phyloP scores from a whole-genome alignment of 2,329 filamentous ascomycete species.

The Talaromyces sp. region DNA sequence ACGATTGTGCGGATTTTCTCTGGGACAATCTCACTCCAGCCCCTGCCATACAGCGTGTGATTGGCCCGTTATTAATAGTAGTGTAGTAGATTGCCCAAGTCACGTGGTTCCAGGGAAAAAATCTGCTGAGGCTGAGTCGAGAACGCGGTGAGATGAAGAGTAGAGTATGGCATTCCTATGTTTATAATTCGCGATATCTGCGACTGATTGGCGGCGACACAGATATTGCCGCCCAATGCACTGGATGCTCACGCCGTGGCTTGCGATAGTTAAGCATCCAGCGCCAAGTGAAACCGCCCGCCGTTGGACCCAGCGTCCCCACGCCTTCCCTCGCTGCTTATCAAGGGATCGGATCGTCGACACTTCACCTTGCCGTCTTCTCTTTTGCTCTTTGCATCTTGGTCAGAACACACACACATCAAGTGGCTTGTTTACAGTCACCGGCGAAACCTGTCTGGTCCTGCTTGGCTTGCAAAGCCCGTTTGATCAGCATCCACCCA shows the following conservation, averaged over 20 bases:
- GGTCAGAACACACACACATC: neutral
- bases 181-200: neutral
- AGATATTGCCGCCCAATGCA: neutral
- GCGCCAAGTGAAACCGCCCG: slow-evolving; percentile 10
- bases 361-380: neutral
- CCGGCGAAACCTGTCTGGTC: neutral
- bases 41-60: neutral
- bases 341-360: neutral
- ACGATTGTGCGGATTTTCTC: neutral
- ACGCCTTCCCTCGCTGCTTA: neutral
- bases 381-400: neutral
- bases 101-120: neutral
- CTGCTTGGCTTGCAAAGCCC: neutral
- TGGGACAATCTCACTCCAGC: neutral
- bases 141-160: neutral
- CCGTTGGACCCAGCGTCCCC: neutral
- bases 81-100: neutral
- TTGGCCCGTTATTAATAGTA: neutral
- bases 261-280: neutral
- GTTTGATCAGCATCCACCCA: neutral
- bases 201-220: neutral
- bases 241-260: neutral
- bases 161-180: neutral
- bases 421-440: neutral
- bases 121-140: neutral